Conservation (phyloP, 2,329 filamentous ascomycete species). For the Incumbomyces lentus region DNA sequence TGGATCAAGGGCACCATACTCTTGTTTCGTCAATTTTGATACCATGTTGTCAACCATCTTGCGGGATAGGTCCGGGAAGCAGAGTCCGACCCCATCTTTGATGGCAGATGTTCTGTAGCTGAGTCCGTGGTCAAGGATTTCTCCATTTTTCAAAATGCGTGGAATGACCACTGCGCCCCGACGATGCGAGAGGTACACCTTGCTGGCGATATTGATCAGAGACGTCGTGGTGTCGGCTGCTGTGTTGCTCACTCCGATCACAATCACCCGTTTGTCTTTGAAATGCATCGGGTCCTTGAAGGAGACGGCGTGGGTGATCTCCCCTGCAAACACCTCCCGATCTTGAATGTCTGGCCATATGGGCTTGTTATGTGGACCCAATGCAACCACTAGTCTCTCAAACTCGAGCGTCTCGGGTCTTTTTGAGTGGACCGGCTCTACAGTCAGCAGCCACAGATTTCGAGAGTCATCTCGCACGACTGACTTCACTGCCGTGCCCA, state of each 20-base stretch:
- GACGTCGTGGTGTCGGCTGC: conserved; percentile 21
- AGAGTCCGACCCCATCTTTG: conserved; percentile 5
- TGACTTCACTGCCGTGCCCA: conserved; percentile 9
- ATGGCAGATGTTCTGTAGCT: conserved; percentile 16
- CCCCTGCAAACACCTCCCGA: conserved; percentile 18
- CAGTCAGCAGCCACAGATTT: conserved; percentile 13
- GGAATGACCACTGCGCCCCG: conserved; percentile 16
- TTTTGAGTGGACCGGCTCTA: not conserved
- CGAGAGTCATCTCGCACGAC: conserved; percentile 9
- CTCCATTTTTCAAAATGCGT: conserved; percentile 14
- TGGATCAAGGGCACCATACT: conserved; percentile 4
- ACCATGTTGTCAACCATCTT: conserved; percentile 11
- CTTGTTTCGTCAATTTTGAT: conserved; percentile 8
- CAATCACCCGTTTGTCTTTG: conserved; percentile 17
- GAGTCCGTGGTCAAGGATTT: conserved; percentile 17
- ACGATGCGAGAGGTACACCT: conserved; percentile 19
- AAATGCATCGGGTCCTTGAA: conserved; percentile 11
- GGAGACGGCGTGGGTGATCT: conserved; percentile 16
- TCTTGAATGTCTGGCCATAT: conserved; percentile 15
- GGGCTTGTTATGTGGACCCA: conserved; percentile 20
- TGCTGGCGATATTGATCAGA: conserved; percentile 15
- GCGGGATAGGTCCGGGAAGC: conserved; percentile 10
- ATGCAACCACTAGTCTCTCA: conserved; percentile 28
- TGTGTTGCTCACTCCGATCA: conserved; percentile 22
- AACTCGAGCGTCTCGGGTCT: conserved; percentile 12